Evolutionary conservation across 2,329 filamentous ascomycete species (phyloP).

Genomic region (Daldinia sp.): DNA sequence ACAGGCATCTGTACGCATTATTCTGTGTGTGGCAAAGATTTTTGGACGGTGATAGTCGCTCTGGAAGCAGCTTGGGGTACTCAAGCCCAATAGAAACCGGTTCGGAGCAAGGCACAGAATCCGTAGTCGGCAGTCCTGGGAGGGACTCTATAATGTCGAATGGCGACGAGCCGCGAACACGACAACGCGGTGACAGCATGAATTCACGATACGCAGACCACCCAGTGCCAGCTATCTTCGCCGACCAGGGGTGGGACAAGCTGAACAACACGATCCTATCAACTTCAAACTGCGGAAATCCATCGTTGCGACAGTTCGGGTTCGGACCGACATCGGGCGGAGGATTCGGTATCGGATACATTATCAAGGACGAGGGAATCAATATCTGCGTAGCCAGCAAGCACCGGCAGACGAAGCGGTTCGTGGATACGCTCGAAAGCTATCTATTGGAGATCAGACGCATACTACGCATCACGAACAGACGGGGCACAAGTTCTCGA

Average conservation of each 20-base stretch:
- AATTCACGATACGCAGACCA: constrained; percentile 61
- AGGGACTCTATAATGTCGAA: constrained; percentile 64
- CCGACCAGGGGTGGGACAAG: constrained; percentile 91
- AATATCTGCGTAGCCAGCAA: constrained; percentile 94
- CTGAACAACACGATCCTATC: constrained; percentile 94
- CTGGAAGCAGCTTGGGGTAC: constrained; percentile 69
- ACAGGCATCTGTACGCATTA: constrained; percentile 92
- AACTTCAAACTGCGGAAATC: constrained; percentile 99
- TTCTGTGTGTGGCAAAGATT: constrained; percentile 95
- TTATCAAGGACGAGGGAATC: constrained; percentile 94
- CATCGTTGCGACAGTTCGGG: constrained; percentile 92
- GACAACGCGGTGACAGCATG: constrained; percentile 67
- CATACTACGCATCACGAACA: constrained; percentile 76
- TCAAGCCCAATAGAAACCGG: constrained; percentile 69
- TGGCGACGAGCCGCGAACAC: constrained; percentile 44
- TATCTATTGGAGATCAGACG: constrained; percentile 93
- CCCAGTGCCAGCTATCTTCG: constrained; percentile 82
- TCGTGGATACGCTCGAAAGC: constrained; percentile 88
- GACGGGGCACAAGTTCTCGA: constrained; percentile 57
- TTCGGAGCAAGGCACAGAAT: constrained; percentile 60
- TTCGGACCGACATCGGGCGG: constrained; percentile 95
- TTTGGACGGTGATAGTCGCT: constrained; percentile 73
- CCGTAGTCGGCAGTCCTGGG: constrained; percentile 65
- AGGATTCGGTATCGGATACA: constrained; percentile 97
- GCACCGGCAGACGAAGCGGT: constrained; percentile 91